Evolutionary conservation across 1,284 basidiomycete genomes (phyloP).

Genomic region (Leccinum holopus): DNA sequence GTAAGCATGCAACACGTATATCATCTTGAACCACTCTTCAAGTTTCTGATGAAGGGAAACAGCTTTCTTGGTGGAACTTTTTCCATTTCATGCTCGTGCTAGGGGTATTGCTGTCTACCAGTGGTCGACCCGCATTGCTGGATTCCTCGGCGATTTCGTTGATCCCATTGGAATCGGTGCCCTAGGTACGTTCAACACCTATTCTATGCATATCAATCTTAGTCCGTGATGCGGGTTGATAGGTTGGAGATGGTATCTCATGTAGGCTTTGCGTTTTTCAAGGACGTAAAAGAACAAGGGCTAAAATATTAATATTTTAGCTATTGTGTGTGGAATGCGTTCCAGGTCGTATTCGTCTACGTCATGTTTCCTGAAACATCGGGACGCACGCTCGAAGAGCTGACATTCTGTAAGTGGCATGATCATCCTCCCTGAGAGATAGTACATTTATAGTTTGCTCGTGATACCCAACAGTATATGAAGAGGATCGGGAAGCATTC

Average conservation of each 20-base stretch:
- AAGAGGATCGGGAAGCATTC: constrained; percentile 14
- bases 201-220: too few species aligned
- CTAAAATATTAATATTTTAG: constrained; percentile 9
- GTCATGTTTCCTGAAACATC: constrained; percentile 57
- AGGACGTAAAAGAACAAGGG: neutral
- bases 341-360: constrained; percentile 50
- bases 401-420: constrained; percentile 52
- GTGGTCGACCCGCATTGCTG: constrained; percentile 12
- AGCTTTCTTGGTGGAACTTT: constrained; percentile 29
- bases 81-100: constrained; percentile 24
- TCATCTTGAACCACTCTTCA: neutral
- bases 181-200: constrained; percentile 9
- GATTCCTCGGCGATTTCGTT: constrained; percentile 14
- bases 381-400: constrained; percentile 55
- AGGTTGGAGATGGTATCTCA: constrained; percentile 27
- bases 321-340: constrained; percentile 47
- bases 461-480: constrained; percentile 12
- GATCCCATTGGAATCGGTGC: constrained; percentile 22
- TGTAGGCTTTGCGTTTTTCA: constrained; percentile 7
- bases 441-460: neutral
- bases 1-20: neutral
- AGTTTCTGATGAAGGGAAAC: neutral
- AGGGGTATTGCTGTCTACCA: constrained; percentile 19
- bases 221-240: neutral
- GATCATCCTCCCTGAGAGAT: neutral